A percentile compares a stretch with the other conserved stretches of the same genome.
These are phyloP conservation scores for Pythium volutum DNA, from an alignment of 352 stramenopile species.

Conservation along the genomic window DNA sequence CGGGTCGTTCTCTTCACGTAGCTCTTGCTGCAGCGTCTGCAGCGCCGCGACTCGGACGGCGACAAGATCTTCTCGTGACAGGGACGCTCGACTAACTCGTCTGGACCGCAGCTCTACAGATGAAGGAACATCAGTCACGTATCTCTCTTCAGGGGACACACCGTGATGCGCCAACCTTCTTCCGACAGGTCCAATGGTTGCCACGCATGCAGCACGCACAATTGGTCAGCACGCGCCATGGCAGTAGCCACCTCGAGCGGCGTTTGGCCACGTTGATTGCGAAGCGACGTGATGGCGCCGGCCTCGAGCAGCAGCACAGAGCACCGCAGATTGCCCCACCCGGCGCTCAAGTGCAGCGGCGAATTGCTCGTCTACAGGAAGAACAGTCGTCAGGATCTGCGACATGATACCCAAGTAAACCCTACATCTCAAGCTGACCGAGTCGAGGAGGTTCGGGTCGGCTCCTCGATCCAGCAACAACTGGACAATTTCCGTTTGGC, in stretches of 20 bases:
- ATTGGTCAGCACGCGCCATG: slow-evolving; percentile 37
- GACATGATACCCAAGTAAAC: background rate
- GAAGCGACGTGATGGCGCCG: slow-evolving; percentile 27
- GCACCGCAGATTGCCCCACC: slow-evolving; percentile 56
- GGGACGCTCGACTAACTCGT: background rate
- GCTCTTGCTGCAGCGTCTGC: slow-evolving; percentile 12
- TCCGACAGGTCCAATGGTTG: slow-evolving; percentile 31
- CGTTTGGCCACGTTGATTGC: slow-evolving; percentile 37
- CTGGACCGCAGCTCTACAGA: slow-evolving; percentile 10
- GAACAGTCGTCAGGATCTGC: background rate
- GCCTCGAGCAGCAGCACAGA: slow-evolving; percentile 57
- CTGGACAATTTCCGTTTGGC: slow-evolving; percentile 43
- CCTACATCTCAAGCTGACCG: slow-evolving; percentile 24
- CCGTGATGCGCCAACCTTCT: slow-evolving; percentile 30
- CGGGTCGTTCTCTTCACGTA: slow-evolving; percentile 33
- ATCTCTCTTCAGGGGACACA: background rate
- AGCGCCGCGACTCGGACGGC: slow-evolving; percentile 8
- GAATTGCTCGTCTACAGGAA: slow-evolving; percentile 55
- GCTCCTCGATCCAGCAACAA: slow-evolving; percentile 48
- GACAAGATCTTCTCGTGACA: slow-evolving; percentile 2
- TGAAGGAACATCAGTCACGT: background rate
- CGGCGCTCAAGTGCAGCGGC: slow-evolving; percentile 61
- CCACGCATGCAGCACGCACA: slow-evolving; percentile 46
- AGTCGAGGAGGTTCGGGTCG: slow-evolving; percentile 42
- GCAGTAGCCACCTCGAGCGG: slow-evolving; percentile 36